Percentiles rank a stretch among this genome's conserved stretches.
Conservation (phyloP, 2,329 filamentous ascomycete species). For the Ophiostoma montium region DNA sequence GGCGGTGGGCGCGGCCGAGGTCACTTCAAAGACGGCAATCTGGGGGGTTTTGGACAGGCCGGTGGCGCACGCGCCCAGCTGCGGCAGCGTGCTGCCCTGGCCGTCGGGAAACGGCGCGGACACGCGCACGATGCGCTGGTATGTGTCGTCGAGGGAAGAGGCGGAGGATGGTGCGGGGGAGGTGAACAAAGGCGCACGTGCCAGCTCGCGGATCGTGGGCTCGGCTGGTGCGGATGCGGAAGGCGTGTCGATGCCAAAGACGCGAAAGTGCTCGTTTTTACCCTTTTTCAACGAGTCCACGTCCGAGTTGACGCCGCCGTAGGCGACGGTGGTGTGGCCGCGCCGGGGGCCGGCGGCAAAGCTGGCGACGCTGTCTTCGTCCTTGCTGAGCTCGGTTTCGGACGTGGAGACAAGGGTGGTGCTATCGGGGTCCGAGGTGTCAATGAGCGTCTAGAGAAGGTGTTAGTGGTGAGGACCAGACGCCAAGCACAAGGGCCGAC, state of each 20-base stretch:
- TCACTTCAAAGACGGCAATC: conserved; percentile 65
- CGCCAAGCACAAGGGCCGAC: conserved; percentile 19
- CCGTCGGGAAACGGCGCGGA: conserved; percentile 32
- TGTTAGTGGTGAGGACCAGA: background rate
- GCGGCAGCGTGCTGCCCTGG: conserved; percentile 25
- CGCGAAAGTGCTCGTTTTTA: conserved; percentile 72
- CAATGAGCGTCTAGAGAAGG: conserved; percentile 44
- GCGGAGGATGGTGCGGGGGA: conserved; percentile 11
- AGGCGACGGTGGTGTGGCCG: conserved; percentile 40
- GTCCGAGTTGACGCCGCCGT: conserved; percentile 77
- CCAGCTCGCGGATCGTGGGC: conserved; percentile 34
- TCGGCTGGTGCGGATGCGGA: conserved; percentile 19
- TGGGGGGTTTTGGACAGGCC: conserved; percentile 60
- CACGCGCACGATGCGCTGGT: conserved; percentile 45
- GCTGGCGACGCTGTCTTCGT: conserved; percentile 82
- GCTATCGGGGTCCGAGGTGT: conserved; percentile 50
- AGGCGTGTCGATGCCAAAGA: conserved; percentile 46
- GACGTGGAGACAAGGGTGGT: conserved; percentile 46
- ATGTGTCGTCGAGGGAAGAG: conserved; percentile 25
- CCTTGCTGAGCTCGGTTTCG: conserved; percentile 63
- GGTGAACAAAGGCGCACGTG: conserved; percentile 37
- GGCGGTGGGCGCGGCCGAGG: conserved; percentile 13
- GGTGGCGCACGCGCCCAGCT: conserved; percentile 66
- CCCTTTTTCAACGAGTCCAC: conserved; percentile 56
- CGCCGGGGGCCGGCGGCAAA: conserved; percentile 53